Evolutionary conservation across 345 rosid genomes (phyloP).

Genomic region (Ailanthus altissimus): DNA sequence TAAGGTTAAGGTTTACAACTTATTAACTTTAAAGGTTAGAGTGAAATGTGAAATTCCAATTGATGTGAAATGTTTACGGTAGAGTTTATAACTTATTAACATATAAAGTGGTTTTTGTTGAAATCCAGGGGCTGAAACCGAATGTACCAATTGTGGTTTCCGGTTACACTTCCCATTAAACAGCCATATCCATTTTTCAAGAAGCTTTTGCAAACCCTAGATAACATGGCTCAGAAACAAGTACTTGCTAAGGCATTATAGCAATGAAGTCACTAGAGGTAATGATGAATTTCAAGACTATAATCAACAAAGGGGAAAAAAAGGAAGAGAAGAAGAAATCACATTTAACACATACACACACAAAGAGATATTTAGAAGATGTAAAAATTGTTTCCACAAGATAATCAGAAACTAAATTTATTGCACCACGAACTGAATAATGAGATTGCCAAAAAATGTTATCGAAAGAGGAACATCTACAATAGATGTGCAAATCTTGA

Average conservation of each 20-base stretch:
- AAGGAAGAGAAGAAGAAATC: background rate
- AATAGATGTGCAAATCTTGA: constrained; percentile 25
- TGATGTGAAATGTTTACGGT: background rate
- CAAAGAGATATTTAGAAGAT: background rate
- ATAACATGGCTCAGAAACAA: background rate
- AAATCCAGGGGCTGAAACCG: background rate
- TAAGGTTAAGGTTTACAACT: background rate
- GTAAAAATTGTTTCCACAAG: background rate
- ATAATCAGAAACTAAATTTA: background rate
- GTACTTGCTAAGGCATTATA: background rate
- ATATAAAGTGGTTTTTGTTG: background rate
- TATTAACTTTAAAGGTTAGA: background rate
- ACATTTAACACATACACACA: background rate
- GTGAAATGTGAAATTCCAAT: background rate
- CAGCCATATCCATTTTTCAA: constrained; percentile 15
- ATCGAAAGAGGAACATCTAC: background rate
- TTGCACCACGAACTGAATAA: background rate
- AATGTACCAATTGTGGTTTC: background rate
- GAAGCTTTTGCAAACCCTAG: constrained; percentile 21
- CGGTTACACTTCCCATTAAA: background rate
- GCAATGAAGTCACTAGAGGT: background rate
- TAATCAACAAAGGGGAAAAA: background rate
- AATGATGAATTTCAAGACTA: background rate
- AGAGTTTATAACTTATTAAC: background rate
- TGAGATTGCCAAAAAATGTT: background rate